A percentile compares a stretch with the other conserved stretches of the same genome.
phyloP scores from a whole-genome alignment of 2,329 filamentous ascomycete species.

The Sporothrix luriei region DNA sequence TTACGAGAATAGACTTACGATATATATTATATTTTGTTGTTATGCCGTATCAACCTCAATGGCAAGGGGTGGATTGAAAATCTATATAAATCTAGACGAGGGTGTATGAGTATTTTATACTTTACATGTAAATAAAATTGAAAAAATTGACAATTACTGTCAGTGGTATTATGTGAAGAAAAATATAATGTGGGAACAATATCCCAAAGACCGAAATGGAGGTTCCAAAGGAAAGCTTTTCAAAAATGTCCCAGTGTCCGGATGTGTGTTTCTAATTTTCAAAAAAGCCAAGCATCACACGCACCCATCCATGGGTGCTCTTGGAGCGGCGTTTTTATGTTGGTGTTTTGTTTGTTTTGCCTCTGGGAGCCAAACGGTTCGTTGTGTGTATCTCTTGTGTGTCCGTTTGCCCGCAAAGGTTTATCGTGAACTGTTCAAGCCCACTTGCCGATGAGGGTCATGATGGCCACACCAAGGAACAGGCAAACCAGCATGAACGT shows the following conservation, averaged over 20 bases:
- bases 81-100: too few relatives aligned
- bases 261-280: constrained; percentile 14
- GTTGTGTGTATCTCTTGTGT: neutral
- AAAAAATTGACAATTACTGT: neutral
- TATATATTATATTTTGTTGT: too few relatives aligned
- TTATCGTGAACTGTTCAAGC: constrained; percentile 54
- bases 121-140: neutral
- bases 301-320: neutral
- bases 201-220: neutral
- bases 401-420: neutral
- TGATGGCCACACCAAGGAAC: constrained; percentile 71
- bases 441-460: constrained; percentile 87
- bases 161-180: constrained; percentile 9
- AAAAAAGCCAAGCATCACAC: constrained; percentile 11
- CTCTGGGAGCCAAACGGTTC: neutral
- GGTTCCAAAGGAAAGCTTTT: too few relatives aligned
- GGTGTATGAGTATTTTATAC: too few relatives aligned
- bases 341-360: constrained; percentile 4
- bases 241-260: neutral
- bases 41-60: too few relatives aligned
- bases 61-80: too few relatives aligned
- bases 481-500: constrained; percentile 73
- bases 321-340: constrained; percentile 15
- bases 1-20: too few relatives aligned
- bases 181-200: neutral